Percentiles rank a stretch among this genome's conserved stretches.
Evolutionary conservation across 495 filamentous ascomycete species (phyloP).

Genomic region (Penicilliopsis zonata): DNA sequence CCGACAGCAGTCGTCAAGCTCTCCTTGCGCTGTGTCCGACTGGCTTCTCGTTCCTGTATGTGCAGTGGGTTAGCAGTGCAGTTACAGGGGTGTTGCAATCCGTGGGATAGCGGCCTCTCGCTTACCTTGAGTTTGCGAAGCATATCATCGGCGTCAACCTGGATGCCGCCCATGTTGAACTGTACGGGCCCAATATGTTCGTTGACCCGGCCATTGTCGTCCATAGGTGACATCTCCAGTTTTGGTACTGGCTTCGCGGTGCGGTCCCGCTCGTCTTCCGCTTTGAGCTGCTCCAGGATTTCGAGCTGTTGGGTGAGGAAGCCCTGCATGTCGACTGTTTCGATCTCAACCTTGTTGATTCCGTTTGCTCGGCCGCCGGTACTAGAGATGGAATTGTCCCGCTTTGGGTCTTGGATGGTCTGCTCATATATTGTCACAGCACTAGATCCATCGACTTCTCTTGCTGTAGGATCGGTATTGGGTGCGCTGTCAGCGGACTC

Average conservation of each 20-base stretch:
- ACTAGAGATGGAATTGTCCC: slow-evolving; percentile 40
- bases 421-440: slow-evolving; percentile 68
- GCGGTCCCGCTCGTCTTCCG: slow-evolving; percentile 49
- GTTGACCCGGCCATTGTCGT: slow-evolving; percentile 50
- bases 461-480: slow-evolving; percentile 9
- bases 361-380: slow-evolving; percentile 31
- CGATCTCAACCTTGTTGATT: slow-evolving; percentile 48
- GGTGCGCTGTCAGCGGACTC: slow-evolving; percentile 8
- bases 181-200: slow-evolving; percentile 93
- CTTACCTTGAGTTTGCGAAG: slow-evolving; percentile 80
- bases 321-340: slow-evolving; percentile 62
- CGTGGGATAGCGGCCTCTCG: slow-evolving; percentile 10
- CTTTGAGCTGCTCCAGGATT: slow-evolving; percentile 53
- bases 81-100: not conserved
- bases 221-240: slow-evolving; percentile 34
- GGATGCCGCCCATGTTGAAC: slow-evolving; percentile 95
- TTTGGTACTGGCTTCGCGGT: slow-evolving; percentile 23
- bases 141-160: slow-evolving; percentile 95
- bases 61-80: slow-evolving; percentile 4
- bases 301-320: slow-evolving; percentile 69
- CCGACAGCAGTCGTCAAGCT: slow-evolving; percentile 16
- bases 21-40: slow-evolving; percentile 35
- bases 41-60: slow-evolving; percentile 43
- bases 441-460: slow-evolving; percentile 33
- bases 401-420: slow-evolving; percentile 59